Evolutionary conservation across 306 rosid species (phyloP).

Genomic region (Lagenaria siceraria): DNA sequence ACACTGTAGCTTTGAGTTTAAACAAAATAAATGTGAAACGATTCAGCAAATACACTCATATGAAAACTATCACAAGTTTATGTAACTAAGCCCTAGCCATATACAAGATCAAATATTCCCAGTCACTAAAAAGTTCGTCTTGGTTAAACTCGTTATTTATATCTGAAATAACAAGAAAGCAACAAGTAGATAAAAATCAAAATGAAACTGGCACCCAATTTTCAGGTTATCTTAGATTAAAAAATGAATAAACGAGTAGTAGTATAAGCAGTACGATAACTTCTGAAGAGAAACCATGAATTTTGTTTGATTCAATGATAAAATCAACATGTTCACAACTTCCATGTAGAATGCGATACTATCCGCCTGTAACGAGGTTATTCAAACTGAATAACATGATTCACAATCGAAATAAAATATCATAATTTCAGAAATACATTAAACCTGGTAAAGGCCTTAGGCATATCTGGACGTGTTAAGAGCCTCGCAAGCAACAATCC

Average conservation of each 20-base stretch:
- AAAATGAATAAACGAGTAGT: background rate
- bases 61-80: background rate
- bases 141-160: background rate
- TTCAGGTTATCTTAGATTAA: background rate
- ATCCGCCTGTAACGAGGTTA: background rate
- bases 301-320: background rate
- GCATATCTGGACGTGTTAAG: constrained; percentile 95
- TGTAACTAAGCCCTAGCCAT: background rate
- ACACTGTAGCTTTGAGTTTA: constrained; percentile 7
- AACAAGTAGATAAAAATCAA: background rate
- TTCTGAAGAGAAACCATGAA: background rate
- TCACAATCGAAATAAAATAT: background rate
- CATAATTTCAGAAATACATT: background rate
- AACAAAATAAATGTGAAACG: background rate
- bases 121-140: background rate
- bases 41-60: background rate
- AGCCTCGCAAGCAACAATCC: constrained; percentile 77
- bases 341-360: background rate
- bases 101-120: background rate
- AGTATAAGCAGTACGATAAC: background rate
- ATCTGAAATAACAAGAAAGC: background rate
- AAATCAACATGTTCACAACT: background rate
- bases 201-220: background rate
- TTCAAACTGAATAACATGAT: background rate
- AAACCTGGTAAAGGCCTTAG: constrained; percentile 71